Evolutionary conservation across 208 protist species (phyloP).

Genomic region (Kentomonas sorsogonicus): DNA sequence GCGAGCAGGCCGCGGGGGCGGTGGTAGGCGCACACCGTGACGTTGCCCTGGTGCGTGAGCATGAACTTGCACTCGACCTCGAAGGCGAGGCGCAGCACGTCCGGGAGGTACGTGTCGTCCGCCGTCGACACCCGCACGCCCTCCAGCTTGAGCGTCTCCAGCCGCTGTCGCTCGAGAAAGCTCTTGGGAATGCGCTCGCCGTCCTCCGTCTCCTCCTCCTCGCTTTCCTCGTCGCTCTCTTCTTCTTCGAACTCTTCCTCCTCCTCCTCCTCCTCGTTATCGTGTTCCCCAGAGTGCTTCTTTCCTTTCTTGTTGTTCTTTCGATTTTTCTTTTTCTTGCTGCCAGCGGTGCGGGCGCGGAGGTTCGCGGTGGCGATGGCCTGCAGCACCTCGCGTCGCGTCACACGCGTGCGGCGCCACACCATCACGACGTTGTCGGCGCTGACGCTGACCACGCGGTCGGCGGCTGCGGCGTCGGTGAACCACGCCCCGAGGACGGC

Average conservation of each 20-base stretch:
- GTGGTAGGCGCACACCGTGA: slow-evolving; percentile 78
- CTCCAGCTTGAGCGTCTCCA: slow-evolving; percentile 70
- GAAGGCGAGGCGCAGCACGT: slow-evolving; percentile 70
- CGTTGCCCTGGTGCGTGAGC: slow-evolving; percentile 83
- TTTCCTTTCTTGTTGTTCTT: slow-evolving; percentile 10
- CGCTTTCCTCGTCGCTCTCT: slow-evolving; percentile 11
- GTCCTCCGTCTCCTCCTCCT: slow-evolving; percentile 24
- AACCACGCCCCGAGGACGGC: slow-evolving; percentile 89
- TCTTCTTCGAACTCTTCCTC: not conserved
- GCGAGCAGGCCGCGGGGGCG: slow-evolving; percentile 66
- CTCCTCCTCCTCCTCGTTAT: slow-evolving; percentile 14
- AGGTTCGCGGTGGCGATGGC: slow-evolving; percentile 69
- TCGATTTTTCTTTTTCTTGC: slow-evolving; percentile 7
- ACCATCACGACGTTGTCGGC: slow-evolving; percentile 77
- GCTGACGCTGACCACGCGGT: slow-evolving; percentile 68
- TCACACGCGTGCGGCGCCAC: slow-evolving; percentile 64
- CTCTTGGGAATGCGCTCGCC: slow-evolving; percentile 41
- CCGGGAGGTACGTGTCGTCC: slow-evolving; percentile 64
- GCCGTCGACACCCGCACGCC: slow-evolving; percentile 72
- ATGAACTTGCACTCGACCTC: slow-evolving; percentile 84
- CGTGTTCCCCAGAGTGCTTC: slow-evolving; percentile 6
- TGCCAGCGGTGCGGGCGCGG: slow-evolving; percentile 34
- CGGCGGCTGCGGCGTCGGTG: slow-evolving; percentile 6
- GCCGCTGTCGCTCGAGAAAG: slow-evolving; percentile 70
- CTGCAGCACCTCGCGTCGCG: slow-evolving; percentile 74